Conservation (phyloP, 192 early-diverging fungal genomes). For the Rhizoclosmatium globosum region DNA sequence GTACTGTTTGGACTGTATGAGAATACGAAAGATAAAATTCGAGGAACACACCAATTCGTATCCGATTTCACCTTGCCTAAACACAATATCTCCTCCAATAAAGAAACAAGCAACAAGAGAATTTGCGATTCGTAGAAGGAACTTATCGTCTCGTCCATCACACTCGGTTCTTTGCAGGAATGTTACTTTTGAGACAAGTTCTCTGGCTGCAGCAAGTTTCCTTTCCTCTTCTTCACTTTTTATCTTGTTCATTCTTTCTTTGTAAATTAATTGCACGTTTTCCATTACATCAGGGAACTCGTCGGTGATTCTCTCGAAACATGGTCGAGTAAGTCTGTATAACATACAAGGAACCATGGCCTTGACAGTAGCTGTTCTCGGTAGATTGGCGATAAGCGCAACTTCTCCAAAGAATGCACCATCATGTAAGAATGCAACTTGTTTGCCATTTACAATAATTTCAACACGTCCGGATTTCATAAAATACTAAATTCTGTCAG, state of each 20-base stretch:
- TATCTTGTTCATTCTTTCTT: conserved; percentile 51
- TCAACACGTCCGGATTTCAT: conserved; percentile 19
- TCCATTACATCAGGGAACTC: conserved; percentile 41
- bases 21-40: not conserved
- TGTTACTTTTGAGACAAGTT: conserved; percentile 48
- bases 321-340: conserved; percentile 25
- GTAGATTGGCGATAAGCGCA: conserved; percentile 33
- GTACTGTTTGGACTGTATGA: not conserved
- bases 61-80: conserved; percentile 41
- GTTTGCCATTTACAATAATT: not conserved
- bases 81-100: conserved; percentile 30
- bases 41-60: conserved; percentile 44
- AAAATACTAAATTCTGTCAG: conserved; percentile 12
- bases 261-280: conserved; percentile 41
- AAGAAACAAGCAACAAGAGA: conserved; percentile 33
- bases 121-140: conserved; percentile 46
- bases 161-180: conserved; percentile 49
- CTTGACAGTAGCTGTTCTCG: conserved; percentile 36
- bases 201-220: conserved; percentile 45
- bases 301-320: conserved; percentile 23
- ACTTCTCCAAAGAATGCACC: conserved; percentile 29
- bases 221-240: conserved; percentile 42
- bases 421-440: conserved; percentile 13
- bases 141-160: conserved; percentile 51
- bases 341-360: conserved; percentile 7